These are phyloP conservation scores for Claviceps sp. DNA, from an alignment of 2,329 filamentous ascomycete species.

Conservation along the genomic window DNA sequence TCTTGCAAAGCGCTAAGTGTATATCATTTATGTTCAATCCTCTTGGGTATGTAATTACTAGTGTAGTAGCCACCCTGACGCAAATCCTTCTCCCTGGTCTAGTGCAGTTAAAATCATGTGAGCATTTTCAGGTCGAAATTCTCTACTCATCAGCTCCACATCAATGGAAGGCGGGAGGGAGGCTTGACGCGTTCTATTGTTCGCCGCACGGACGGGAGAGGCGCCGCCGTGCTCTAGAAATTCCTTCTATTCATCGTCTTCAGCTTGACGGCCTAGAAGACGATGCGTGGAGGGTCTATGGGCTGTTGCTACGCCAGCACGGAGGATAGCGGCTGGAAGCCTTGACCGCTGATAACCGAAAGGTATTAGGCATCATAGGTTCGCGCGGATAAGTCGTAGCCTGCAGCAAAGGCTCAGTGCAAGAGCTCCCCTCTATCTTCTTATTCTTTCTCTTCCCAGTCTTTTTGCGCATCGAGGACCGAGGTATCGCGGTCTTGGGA, in stretches of 20 bases:
- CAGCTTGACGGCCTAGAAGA: background rate
- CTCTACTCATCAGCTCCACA: background rate
- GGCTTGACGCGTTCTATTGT: background rate
- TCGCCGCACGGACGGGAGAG: background rate
- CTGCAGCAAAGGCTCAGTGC: background rate
- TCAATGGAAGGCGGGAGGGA: background rate
- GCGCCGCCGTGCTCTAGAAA: background rate
- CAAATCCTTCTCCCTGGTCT: no score
- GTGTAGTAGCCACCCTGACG: no score
- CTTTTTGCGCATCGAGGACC: no score
- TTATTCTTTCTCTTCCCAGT: background rate
- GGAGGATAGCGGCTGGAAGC: background rate
- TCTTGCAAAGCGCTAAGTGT: no score
- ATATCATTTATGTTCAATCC: no score
- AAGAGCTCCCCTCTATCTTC: background rate
- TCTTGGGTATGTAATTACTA: no score
- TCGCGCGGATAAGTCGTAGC: background rate
- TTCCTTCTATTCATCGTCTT: background rate
- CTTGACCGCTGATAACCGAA: background rate
- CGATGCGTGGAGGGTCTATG: background rate
- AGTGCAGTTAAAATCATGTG: no score
- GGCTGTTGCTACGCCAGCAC: background rate
- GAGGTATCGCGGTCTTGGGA: no score
- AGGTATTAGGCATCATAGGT: background rate
- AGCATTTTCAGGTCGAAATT: no score